These are phyloP conservation scores for Tuber aestivum DNA, from an alignment of 495 filamentous ascomycete genomes.

Conservation along the genomic window DNA sequence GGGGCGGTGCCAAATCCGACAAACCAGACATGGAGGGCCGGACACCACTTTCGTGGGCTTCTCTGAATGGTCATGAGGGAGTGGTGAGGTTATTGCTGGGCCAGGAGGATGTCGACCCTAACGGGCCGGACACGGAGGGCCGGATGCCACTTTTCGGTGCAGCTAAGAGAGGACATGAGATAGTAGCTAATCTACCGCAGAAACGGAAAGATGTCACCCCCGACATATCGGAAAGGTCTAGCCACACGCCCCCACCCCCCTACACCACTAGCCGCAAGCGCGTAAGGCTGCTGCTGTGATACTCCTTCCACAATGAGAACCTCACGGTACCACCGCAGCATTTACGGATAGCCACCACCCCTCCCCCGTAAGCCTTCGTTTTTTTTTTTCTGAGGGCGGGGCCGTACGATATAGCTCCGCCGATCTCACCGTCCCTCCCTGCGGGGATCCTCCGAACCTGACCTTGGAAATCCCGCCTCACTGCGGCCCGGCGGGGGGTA, in stretches of 20 bases:
- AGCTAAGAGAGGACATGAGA: not conserved
- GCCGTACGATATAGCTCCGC: not conserved
- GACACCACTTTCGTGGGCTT: too few species aligned
- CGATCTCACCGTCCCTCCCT: too few species aligned
- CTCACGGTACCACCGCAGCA: not conserved
- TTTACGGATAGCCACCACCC: too few species aligned
- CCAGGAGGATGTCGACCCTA: not conserved
- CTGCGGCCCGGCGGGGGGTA: too few species aligned
- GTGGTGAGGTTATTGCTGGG: too few species aligned
- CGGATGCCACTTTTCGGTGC: not conserved
- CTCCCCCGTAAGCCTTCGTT: too few species aligned
- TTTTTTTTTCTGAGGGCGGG: too few species aligned
- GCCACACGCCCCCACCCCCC: not conserved
- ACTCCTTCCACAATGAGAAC: not conserved
- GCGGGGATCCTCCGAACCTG: too few species aligned
- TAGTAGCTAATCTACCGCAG: not conserved
- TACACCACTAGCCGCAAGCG: not conserved
- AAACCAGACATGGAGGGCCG: too few species aligned
- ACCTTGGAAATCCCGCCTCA: too few species aligned
- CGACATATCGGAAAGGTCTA: not conserved
- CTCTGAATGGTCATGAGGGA: too few species aligned
- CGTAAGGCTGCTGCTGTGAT: not conserved
- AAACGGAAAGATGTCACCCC: not conserved
- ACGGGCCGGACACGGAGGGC: not conserved
- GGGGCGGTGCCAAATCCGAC: too few species aligned